phyloP scores from a whole-genome alignment of 768 basidiomycete species.

The Grammothele lineata region DNA sequence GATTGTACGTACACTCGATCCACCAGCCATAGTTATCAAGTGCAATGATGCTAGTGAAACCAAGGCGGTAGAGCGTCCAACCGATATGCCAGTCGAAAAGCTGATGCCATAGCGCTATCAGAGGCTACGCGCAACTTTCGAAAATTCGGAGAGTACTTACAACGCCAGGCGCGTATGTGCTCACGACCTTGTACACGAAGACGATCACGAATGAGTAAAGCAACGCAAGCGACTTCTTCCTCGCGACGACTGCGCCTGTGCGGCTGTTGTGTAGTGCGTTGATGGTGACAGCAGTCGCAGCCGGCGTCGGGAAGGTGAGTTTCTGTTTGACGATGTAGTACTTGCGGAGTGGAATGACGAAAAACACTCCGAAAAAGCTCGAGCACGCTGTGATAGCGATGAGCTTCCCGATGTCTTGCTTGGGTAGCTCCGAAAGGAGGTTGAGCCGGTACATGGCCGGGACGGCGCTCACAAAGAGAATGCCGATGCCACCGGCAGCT shows the following conservation, averaged over 20 bases:
- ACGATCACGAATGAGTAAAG: constrained; percentile 41
- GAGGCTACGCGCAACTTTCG: neutral
- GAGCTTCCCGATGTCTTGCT: constrained; percentile 51
- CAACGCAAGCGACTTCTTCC: constrained; percentile 52
- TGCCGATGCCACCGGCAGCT: constrained; percentile 54
- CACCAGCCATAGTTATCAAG: constrained; percentile 58
- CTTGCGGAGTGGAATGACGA: constrained; percentile 58
- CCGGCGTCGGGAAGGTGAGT: constrained; percentile 58
- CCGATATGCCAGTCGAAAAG: constrained; percentile 63
- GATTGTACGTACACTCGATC: constrained; percentile 40
- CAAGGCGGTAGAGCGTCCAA: constrained; percentile 53
- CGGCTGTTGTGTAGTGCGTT: constrained; percentile 52
- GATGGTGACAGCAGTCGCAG: constrained; percentile 64
- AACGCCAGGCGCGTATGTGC: constrained; percentile 55
- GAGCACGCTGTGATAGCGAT: constrained; percentile 51
- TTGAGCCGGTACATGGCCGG: constrained; percentile 57
- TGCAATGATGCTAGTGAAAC: constrained; percentile 53
- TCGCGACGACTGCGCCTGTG: constrained; percentile 45
- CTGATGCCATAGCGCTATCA: too few species aligned
- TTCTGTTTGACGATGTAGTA: constrained; percentile 62
- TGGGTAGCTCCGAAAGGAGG: constrained; percentile 41
- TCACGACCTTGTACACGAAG: constrained; percentile 50
- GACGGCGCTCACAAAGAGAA: constrained; percentile 54
- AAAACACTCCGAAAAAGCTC: constrained; percentile 62
- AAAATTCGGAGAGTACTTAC: constrained; percentile 26